Conservation (phyloP, 2,329 filamentous ascomycete genomes). For the Sporothrix dimorphospora region DNA sequence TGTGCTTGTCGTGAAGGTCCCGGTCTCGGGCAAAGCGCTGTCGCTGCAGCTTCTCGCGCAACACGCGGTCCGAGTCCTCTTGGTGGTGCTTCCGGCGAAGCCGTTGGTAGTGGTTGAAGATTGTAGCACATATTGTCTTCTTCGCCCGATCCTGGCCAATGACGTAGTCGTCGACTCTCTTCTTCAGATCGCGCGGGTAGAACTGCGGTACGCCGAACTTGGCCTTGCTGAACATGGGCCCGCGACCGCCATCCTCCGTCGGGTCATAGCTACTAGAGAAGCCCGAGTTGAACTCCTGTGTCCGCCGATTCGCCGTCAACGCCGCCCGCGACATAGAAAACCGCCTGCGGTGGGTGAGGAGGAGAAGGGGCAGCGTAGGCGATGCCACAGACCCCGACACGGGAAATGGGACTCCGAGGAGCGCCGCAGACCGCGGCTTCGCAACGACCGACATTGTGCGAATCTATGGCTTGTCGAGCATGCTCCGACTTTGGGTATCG, state of each 20-base stretch:
- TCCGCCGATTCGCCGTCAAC: constrained; percentile 45
- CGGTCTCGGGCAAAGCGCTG: constrained; percentile 73
- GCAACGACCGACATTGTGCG: constrained; percentile 31
- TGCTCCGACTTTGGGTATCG: constrained; percentile 1
- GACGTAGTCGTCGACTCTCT: constrained; percentile 92
- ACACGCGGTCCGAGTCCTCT: constrained; percentile 65
- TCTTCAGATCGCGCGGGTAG: constrained; percentile 74
- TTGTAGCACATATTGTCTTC: constrained; percentile 87
- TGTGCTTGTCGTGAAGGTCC: constrained; percentile 55
- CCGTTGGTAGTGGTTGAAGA: constrained; percentile 96
- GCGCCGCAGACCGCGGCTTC: constrained; percentile 29
- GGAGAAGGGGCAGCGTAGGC: not conserved
- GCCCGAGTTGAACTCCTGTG: constrained; percentile 57
- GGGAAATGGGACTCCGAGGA: constrained; percentile 19
- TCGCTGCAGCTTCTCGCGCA: constrained; percentile 67
- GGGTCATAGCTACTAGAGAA: constrained; percentile 65
- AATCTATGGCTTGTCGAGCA: constrained; percentile 9
- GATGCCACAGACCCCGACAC: not conserved
- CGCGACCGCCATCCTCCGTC: constrained; percentile 54
- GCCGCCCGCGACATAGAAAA: constrained; percentile 40
- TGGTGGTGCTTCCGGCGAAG: constrained; percentile 78
- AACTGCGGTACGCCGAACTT: constrained; percentile 64
- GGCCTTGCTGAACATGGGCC: constrained; percentile 62
- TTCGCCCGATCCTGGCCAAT: constrained; percentile 95
- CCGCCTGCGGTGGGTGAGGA: constrained; percentile 28